Conservation (phyloP, 768 basidiomycete genomes). For the Boletus rubroflammeus region DNA sequence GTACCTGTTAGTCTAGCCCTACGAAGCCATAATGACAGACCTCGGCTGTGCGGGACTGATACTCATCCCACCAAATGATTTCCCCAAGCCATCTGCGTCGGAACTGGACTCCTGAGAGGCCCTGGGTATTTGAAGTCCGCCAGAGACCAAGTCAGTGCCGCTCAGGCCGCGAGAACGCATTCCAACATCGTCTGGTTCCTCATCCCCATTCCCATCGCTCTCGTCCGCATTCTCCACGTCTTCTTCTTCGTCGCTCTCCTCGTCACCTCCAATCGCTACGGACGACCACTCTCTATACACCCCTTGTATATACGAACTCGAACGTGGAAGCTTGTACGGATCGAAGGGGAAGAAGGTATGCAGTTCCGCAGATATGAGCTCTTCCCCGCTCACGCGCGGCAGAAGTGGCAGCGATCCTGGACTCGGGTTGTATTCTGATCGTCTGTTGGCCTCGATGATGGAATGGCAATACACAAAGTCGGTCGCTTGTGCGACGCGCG, state of each 20-base stretch:
- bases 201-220: constrained; percentile 16
- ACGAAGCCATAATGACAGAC: constrained; percentile 11
- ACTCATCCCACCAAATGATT: constrained; percentile 77
- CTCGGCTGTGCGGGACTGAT: constrained; percentile 61
- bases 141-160: neutral
- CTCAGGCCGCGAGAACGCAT: constrained; percentile 6
- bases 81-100: constrained; percentile 55
- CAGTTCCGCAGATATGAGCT: constrained; percentile 58
- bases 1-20: neutral
- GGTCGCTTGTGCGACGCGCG: constrained; percentile 85
- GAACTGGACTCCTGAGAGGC: constrained; percentile 17
- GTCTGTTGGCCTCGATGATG: constrained; percentile 84
- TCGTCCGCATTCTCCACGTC: constrained; percentile 42
- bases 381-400: constrained; percentile 29
- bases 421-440: constrained; percentile 48
- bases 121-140: constrained; percentile 23
- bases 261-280: constrained; percentile 68
- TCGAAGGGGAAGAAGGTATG: constrained; percentile 99
- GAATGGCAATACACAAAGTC: constrained; percentile 93
- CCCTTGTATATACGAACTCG: constrained; percentile 68
- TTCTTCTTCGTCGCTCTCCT: constrained; percentile 66
- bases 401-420: constrained; percentile 16
- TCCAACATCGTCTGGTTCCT: neutral
- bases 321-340: constrained; percentile 86
- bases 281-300: constrained; percentile 90